Evolutionary conservation across 2,329 filamentous ascomycete species (phyloP), one percentile per base, ranked within the genome.

Genomic region (Alternaria metachromatica): DNA sequence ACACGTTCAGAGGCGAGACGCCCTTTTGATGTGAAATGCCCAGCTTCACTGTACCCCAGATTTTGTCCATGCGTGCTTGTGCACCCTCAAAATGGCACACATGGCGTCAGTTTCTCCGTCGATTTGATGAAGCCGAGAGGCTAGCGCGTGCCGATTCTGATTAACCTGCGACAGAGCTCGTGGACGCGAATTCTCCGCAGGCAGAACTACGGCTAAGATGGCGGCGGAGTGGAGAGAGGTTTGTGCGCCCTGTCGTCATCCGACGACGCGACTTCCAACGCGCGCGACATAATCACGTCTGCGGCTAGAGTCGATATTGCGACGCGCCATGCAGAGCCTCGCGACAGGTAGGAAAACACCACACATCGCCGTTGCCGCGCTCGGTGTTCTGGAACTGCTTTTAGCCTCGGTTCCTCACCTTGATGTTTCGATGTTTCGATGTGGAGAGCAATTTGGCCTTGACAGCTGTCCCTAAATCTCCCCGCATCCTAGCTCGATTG

Each of bases 391-490:
- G 25, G 12, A 5, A 8, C n/a, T 21, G 30, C 21, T 18, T 50
- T n/a, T 55, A 60, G 57, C 57, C 23, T 60, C 37, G 20, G 49
- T 37, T n/a, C 41, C 50, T 60, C 6, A 37, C 20, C 49, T 13
- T 50, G n/a, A 11, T 54, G 48, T 59, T 59, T 33, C 46, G 21
- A 59, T 50, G 57, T 59, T 59, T 44, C 46, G n/a, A 59, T 50
- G 48, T 30, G 48, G 49, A 45, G 20, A 44, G 26, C 49, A 60
- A 45, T 60, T 60, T 44, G 48, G 57, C 57, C 49, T 26, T 55
- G 37, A 43, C 20, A 33, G 13, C 23, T 53, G 49, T 37, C 49
- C 30, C 30, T 53, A 21, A 53, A 23, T 23, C 49, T 53, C 49
- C 49, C 49, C 49, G 49, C 49, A 53, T 25, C 28, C 30, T 53